These are phyloP conservation scores for Rubus idaeus DNA, from an alignment of 306 rosid species.

Conservation along the genomic window DNA sequence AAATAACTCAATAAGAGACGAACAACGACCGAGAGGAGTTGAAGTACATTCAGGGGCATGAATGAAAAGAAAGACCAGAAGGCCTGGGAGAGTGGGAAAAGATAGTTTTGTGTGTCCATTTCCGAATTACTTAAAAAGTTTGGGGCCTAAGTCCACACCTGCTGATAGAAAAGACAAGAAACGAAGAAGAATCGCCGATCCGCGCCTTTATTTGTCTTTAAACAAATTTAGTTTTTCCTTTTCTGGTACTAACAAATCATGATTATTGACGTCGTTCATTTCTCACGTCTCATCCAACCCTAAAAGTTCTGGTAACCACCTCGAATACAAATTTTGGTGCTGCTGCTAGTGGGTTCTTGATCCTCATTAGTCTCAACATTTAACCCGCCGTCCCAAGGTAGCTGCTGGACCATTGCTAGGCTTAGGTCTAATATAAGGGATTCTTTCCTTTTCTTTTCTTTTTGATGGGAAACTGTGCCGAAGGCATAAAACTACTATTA, in stretches of 20 bases:
- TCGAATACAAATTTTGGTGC: too few relatives aligned
- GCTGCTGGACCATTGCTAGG: too few relatives aligned
- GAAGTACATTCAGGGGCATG: neutral
- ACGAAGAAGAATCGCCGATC: conserved; percentile 19
- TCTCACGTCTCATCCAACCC: neutral
- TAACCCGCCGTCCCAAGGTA: too few relatives aligned
- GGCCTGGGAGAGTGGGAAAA: neutral
- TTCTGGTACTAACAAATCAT: neutral
- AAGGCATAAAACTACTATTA: too few relatives aligned
- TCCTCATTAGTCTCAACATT: too few relatives aligned
- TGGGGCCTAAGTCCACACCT: neutral
- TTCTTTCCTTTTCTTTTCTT: too few relatives aligned
- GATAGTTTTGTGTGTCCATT: neutral
- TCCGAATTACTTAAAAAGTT: neutral
- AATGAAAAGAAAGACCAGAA: neutral
- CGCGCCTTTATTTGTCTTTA: conserved; percentile 28
- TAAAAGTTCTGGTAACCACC: neutral
- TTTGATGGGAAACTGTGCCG: too few relatives aligned
- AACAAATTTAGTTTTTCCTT: neutral
- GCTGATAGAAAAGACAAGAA: neutral
- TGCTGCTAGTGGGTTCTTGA: too few relatives aligned
- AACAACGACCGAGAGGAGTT: too few relatives aligned
- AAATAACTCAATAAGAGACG: neutral
- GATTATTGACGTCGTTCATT: conserved; percentile 4
- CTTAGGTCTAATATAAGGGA: too few relatives aligned